Evolutionary conservation across 192 early-diverging fungal genomes (phyloP), one percentile per base, ranked within the genome.

Genomic region (Thoreauomyces humboldtii): DNA sequence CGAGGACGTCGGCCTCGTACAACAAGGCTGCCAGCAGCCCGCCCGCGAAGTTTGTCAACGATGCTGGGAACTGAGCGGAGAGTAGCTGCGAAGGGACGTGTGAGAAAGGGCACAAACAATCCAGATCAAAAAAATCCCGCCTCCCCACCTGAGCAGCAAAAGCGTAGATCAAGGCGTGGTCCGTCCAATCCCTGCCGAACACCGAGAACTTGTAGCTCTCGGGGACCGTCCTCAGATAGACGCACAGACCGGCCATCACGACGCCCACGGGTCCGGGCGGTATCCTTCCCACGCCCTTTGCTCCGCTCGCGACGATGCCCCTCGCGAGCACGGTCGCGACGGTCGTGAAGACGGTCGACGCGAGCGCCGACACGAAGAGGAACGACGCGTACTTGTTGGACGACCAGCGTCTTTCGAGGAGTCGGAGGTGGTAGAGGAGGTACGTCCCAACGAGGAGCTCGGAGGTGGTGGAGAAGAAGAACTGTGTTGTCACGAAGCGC

Each of bases 391-490:
- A 78, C 59, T 75, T 74, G 7, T 21, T 51, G 9, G 70, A 65
- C 0, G 67, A 67, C 70, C 74, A 78, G 31, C 63, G 65, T 17
- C 77, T 67, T 44, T 78, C 77, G 7, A 74, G 55, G 36, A 69
- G 37, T 25, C 77, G 72, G 29, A 75, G 63, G 6, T 67, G 69
- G 57, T 78, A 78, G 4, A 78, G 44, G 43, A 78, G 60, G 12
- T 65, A 62, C 11, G 70, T 65, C 2, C 70, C 70, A 44, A 78
- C 69, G 14, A 78, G 77, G 37, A 75, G 60, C 22, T 73, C 70
- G 28, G 61, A 57, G 3, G 77, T 70, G 1, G 37, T 61, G 17
- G 58, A 36, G 58, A 74, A 78, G 12, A 56, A 62, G 42, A 62
- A 33, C 32, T 73, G 25, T 6, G 72, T 63, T 3, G 67, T 52